Conservation (phyloP, 495 filamentous ascomycete genomes). For the Aspergillus wentii region DNA sequence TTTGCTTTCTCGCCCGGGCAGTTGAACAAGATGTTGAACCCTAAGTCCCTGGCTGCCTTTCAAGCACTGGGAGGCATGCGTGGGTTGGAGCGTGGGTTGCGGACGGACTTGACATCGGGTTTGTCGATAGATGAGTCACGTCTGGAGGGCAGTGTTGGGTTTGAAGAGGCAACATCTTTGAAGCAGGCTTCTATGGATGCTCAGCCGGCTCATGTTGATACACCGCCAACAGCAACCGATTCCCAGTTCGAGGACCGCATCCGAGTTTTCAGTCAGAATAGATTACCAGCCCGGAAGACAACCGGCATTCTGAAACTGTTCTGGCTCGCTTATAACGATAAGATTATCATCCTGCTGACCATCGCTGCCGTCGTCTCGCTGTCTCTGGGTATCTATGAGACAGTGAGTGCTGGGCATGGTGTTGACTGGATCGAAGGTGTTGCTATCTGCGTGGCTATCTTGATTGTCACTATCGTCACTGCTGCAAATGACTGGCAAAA, state of each 20-base stretch:
- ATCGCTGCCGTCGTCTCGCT: constrained; percentile 69
- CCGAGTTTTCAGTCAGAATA: constrained; percentile 68
- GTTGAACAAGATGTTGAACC: constrained; percentile 69
- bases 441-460: constrained; percentile 70
- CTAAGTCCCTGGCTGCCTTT: constrained; percentile 69
- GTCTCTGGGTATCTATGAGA: constrained; percentile 68
- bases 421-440: constrained; percentile 81
- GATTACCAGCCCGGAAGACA: constrained; percentile 68
- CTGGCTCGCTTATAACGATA: constrained; percentile 86
- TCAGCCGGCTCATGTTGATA: constrained; percentile 1
- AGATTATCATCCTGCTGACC: constrained; percentile 72
- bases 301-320: constrained; percentile 68
- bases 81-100: constrained; percentile 64
- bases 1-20: constrained; percentile 70
- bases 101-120: constrained; percentile 58
- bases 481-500: constrained; percentile 77
- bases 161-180: constrained; percentile 51
- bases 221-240: constrained; percentile 11
- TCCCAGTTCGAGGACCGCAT: constrained; percentile 58
- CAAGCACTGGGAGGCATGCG: constrained; percentile 61
- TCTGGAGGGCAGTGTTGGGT: constrained; percentile 52
- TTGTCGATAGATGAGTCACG: constrained; percentile 62
- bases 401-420: constrained; percentile 33
- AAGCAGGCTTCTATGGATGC: constrained; percentile 11
- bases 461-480: constrained; percentile 70